Percentiles rank a stretch among this genome's conserved stretches.
Evolutionary conservation across 2,329 filamentous ascomycete genomes (phyloP).

Genomic region (Penicillium psychrosexuale): DNA sequence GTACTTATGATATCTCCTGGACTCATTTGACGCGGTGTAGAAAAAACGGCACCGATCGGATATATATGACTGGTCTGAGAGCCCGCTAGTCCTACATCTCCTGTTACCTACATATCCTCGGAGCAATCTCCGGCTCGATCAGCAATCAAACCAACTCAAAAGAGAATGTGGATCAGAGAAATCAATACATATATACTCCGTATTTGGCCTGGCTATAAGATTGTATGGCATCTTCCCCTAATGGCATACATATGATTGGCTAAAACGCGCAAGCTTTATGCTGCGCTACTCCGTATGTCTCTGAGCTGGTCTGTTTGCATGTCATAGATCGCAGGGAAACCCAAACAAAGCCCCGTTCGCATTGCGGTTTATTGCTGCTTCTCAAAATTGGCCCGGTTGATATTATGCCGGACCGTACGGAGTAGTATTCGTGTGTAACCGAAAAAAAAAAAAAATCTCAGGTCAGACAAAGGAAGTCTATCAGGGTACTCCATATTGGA

Average conservation of each 20-base stretch:
- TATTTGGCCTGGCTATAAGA: neutral
- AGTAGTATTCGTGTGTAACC: constrained; percentile 9
- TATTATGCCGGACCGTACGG: neutral
- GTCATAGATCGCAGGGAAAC: neutral
- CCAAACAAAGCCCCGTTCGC: neutral
- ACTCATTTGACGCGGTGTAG: neutral
- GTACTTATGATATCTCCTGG: neutral
- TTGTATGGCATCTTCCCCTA: neutral
- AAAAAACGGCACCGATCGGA: neutral
- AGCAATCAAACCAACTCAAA: constrained; percentile 1
- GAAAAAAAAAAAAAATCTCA: neutral
- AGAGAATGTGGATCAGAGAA: neutral
- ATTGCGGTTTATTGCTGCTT: neutral
- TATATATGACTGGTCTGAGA: neutral
- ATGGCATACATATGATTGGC: neutral
- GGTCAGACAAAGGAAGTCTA: neutral
- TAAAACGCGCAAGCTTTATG: neutral
- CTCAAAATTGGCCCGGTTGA: neutral
- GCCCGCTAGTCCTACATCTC: neutral
- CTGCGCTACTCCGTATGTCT: neutral
- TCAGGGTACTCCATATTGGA: neutral
- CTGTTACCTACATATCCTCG: neutral
- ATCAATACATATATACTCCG: neutral
- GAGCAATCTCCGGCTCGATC: constrained; percentile 1
- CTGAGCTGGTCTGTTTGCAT: neutral